Evolutionary conservation across 179 eudicot genomes (phyloP), one percentile per base, ranked within the genome.

Genomic region (Beta corolliflora): DNA sequence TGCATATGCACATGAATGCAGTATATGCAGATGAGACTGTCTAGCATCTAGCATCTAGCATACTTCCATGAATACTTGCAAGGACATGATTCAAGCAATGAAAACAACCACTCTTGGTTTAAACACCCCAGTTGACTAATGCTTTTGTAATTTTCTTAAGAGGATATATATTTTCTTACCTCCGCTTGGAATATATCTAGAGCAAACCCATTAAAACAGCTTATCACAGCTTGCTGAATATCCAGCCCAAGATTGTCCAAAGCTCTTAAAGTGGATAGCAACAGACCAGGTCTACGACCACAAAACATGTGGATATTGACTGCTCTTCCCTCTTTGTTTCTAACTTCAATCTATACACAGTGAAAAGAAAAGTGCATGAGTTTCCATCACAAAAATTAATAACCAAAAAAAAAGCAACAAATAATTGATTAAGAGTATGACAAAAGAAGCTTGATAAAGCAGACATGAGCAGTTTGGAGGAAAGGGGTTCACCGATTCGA

Each of bases 171-270:
- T 64, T 23, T 65, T 14, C 29, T 75, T 89, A 94, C 97, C 97
- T 92, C 95, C 1, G 95, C 93, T 52, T 91, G 86, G 81, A 88
- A 93, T 61, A 92, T 91, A 87, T 94, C 93, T 88, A 94, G 71
- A 52, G 93, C 92, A 84, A 94, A 93, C 70, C 94, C 97, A 84
- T 92, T 88, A 88, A 93, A 94, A 85, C 95, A 90, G 86, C 94
- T 94, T 69, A 90, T 90, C 83, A 91, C 97, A 79, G 93, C 94
- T 85, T 93, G 93, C 79, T 93, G 95, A 85, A 94, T 87, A 81
- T 93, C 93, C 73, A 94, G 83, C 79, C 97, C 98, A 68, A 91
- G 91, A 77, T 71, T 84, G 79, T 94, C 98, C 63, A 94, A 75
- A 82, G 97, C 93, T 81, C 89, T 89, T 86, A 93, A 73, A 44